Percentiles rank a stretch among this genome's conserved stretches.
phyloP scores from a whole-genome alignment of 306 rosid genomes.

The Quercus variabilis region DNA sequence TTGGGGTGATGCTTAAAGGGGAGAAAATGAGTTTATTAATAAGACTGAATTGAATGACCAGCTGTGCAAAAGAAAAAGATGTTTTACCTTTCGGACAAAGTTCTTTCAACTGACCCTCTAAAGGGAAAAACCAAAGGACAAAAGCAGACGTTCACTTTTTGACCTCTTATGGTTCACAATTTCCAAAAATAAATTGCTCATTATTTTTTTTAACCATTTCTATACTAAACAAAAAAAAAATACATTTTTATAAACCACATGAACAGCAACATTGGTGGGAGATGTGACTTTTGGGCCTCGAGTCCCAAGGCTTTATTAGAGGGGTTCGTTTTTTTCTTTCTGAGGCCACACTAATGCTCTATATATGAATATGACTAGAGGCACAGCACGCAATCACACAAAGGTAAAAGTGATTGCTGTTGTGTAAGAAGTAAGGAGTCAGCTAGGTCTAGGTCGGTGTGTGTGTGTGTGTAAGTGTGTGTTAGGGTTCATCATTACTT shows the following conservation, averaged over 20 bases:
- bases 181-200: slow-evolving; percentile 20
- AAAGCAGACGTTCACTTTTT: background rate
- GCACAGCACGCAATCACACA: slow-evolving; percentile 43
- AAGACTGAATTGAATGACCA: background rate
- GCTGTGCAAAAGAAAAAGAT: background rate
- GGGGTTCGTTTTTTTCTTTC: background rate
- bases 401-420: slow-evolving; percentile 9
- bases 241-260: background rate
- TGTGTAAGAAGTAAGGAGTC: slow-evolving; percentile 16
- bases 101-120: background rate
- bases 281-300: slow-evolving; percentile 12
- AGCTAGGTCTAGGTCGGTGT: too few relatives aligned
- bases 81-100: background rate
- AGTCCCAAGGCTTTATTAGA: background rate
- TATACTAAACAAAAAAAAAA: background rate
- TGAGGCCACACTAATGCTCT: background rate
- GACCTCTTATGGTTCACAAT: slow-evolving; percentile 8
- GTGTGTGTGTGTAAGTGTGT: background rate
- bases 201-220: slow-evolving; percentile 12
- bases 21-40: too few relatives aligned
- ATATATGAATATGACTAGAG: background rate
- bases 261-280: background rate
- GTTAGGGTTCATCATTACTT: slow-evolving; percentile 39
- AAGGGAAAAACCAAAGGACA: background rate
- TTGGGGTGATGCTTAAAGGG: too few relatives aligned